A percentile compares a stretch with the other conserved stretches of the same genome.
Evolutionary conservation across 176 grass and related monocot genomes (phyloP).

Genomic region (Neostapfia colusana): DNA sequence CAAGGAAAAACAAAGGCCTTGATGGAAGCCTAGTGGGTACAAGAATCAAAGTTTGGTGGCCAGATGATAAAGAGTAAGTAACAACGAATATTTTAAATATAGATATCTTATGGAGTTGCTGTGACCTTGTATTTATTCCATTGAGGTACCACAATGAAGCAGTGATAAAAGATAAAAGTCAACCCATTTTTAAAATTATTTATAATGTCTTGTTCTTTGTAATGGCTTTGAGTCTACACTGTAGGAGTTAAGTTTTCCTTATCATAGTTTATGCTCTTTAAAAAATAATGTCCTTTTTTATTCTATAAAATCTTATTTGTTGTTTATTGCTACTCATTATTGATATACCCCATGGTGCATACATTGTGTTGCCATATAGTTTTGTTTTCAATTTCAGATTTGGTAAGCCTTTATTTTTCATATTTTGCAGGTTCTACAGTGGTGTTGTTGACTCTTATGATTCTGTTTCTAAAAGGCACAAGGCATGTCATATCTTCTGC

Average conservation of each 20-base stretch:
- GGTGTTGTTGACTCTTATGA: slow-evolving; percentile 65
- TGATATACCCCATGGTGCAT: too few relatives aligned
- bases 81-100: slow-evolving; percentile 1
- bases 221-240: too few relatives aligned
- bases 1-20: slow-evolving; percentile 58
- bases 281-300: too few relatives aligned
- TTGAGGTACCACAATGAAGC: too few relatives aligned
- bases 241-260: too few relatives aligned
- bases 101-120: neutral
- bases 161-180: too few relatives aligned
- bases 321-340: too few relatives aligned
- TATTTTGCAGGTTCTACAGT: slow-evolving; percentile 66
- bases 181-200: too few relatives aligned
- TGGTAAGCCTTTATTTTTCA: slow-evolving; percentile 13
- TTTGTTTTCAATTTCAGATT: slow-evolving; percentile 11
- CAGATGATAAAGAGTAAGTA: slow-evolving; percentile 81
- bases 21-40: slow-evolving; percentile 68
- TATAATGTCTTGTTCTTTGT: too few relatives aligned
- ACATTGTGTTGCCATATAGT: neutral
- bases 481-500: slow-evolving; percentile 38
- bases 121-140: too few relatives aligned
- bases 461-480: slow-evolving; percentile 71
- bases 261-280: neutral
- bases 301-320: too few relatives aligned
- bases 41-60: slow-evolving; percentile 98